Conservation (phyloP, 164 flowering plant species). For the Magnolia kwangsiensis region DNA sequence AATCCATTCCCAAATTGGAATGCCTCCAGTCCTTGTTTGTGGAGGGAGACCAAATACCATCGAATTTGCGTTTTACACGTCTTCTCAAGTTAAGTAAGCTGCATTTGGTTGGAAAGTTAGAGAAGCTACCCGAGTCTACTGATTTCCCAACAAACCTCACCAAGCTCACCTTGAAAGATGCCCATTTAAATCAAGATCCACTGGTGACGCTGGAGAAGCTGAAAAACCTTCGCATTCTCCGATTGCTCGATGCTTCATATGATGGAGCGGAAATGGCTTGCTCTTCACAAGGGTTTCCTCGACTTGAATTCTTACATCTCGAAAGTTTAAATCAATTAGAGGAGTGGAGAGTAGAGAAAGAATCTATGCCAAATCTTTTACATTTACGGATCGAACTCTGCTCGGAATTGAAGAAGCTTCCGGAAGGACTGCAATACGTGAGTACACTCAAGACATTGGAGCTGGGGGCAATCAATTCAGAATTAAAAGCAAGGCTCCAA, state of each 20-base stretch:
- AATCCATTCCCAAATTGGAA: background rate
- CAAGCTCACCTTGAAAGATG: background rate
- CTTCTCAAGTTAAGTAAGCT: background rate
- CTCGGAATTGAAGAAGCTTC: background rate
- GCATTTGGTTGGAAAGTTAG: background rate
- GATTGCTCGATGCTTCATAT: background rate
- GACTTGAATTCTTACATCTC: background rate
- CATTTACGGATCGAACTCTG: background rate
- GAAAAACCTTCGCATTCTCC: background rate
- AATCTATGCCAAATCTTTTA: background rate
- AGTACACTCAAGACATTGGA: background rate
- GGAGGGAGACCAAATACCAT: background rate
- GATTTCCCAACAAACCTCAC: background rate
- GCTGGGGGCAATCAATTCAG: background rate
- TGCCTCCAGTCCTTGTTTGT: background rate
- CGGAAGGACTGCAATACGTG: background rate
- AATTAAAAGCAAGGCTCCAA: background rate
- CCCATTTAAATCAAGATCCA: background rate
- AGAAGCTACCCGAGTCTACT: background rate
- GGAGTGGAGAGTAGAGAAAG: background rate
- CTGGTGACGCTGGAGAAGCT: background rate
- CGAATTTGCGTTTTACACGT: background rate
- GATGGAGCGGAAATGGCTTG: background rate
- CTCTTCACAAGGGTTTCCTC: background rate
- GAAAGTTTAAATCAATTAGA: too few relatives aligned